Evolutionary conservation across 805 yeast genomes (phyloP).

Genomic region (Lachancea cidri): DNA sequence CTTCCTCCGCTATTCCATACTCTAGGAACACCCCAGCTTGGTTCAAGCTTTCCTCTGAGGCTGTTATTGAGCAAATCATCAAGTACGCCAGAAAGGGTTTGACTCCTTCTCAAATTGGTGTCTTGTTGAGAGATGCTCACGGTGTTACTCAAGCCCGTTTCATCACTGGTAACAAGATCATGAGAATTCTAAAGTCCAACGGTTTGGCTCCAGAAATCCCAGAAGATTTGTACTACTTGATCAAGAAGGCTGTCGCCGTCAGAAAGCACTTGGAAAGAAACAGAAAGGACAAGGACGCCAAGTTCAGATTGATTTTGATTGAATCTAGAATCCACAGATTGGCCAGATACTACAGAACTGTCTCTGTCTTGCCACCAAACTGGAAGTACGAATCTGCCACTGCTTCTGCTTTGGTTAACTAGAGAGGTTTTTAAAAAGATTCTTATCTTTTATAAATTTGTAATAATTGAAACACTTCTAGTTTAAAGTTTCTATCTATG

Average conservation of each 20-base stretch:
- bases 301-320: conserved; percentile 99
- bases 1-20: conserved; percentile 98
- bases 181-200: conserved; percentile 98
- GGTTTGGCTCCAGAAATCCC: conserved; percentile 99
- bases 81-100: conserved; percentile 99
- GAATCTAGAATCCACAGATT: conserved; percentile 99
- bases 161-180: conserved; percentile 98
- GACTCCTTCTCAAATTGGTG: conserved; percentile 99
- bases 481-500: conserved; percentile 1
- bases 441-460: conserved; percentile 3
- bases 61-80: conserved; percentile 95
- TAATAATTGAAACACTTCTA: conserved; percentile 1
- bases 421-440: conserved; percentile 31
- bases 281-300: conserved; percentile 99
- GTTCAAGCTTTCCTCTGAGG: conserved; percentile 96
- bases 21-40: conserved; percentile 98
- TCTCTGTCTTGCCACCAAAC: conserved; percentile 98
- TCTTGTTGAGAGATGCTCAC: conserved; percentile 98
- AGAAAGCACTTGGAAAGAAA: conserved; percentile 99
- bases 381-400: conserved; percentile 99
- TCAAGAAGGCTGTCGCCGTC: conserved; percentile 99
- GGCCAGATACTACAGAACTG: conserved; percentile 99
- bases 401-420: conserved; percentile 99
- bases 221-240: conserved; percentile 98
- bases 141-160: conserved; percentile 98